Evolutionary conservation across 352 stramenopile species (phyloP).

Genomic region (Pythium folliculosum): DNA sequence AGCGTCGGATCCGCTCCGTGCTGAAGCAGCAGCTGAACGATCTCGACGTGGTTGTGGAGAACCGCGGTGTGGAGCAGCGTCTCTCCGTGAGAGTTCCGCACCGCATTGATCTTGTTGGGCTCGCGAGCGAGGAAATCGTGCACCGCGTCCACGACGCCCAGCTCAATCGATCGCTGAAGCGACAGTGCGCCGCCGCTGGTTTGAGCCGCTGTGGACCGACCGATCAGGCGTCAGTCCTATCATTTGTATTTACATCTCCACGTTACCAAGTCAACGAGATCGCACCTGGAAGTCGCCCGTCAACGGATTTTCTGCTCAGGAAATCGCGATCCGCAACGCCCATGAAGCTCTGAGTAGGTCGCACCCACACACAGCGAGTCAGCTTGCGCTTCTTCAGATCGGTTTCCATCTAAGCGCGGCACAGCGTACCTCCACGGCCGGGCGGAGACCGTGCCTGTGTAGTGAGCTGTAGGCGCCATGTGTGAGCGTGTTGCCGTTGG

Average conservation of each 20-base stretch:
- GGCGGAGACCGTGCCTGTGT: slow-evolving; percentile 22
- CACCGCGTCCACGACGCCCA: slow-evolving; percentile 39
- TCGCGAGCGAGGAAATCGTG: slow-evolving; percentile 18
- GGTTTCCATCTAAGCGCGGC: neutral
- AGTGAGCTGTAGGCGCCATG: slow-evolving; percentile 36
- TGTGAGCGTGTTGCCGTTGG: slow-evolving; percentile 48
- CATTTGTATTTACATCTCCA: neutral
- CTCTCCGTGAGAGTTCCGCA: slow-evolving; percentile 56
- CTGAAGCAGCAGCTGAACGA: slow-evolving; percentile 55
- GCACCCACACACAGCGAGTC: neutral
- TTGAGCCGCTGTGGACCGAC: slow-evolving; percentile 28
- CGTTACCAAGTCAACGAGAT: too few species aligned
- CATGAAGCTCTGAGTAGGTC: slow-evolving; percentile 41
- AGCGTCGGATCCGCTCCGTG: slow-evolving; percentile 45
- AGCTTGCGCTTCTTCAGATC: neutral
- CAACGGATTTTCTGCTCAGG: slow-evolving; percentile 36
- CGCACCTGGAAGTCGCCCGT: slow-evolving; percentile 34
- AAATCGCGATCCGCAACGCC: slow-evolving; percentile 49
- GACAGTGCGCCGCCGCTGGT: slow-evolving; percentile 37
- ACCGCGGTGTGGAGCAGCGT: slow-evolving; percentile 70
- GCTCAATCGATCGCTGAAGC: slow-evolving; percentile 55
- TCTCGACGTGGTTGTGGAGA: slow-evolving; percentile 48
- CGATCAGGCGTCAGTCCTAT: neutral
- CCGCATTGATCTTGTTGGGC: slow-evolving; percentile 8
- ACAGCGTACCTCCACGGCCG: slow-evolving; percentile 11